Base-by-base conservation (phyloP, 169 alveolate genomes). In the Eimeria mitis region DNA sequence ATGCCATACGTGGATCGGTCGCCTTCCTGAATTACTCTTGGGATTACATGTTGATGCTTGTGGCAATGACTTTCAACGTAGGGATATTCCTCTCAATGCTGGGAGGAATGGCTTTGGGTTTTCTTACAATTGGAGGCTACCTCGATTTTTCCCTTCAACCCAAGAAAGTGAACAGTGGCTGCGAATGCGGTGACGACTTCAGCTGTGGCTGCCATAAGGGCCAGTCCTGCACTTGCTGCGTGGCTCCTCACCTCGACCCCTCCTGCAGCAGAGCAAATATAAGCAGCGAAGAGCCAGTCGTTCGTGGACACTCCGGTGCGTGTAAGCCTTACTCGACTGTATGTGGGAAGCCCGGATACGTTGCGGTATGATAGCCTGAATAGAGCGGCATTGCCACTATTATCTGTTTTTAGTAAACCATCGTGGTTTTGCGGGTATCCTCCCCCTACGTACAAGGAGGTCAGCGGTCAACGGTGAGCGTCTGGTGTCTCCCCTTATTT, bases 1-100 rank as follows among this genome's bases (percentile, higher is more conserved):
- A 95, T 54, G 52, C 88, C 34, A 61, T 65, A 40, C 97, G 97
- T 16, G 94, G 75, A n/a, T 40, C 52, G 1, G 90, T 79, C 40
- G 94, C 95, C 65, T 90, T 95, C 89, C 11, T 89, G 49, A 89
- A 59, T 52, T 81, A 84, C 76, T 23, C 97, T 47, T 87, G 95
- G 97, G 97, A 95, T 59, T 95, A 95, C 61, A 68, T 89, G 92
- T 68, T 95, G 89, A 95, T 95, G 97, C 91, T 95, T 70, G 88
- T 95, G 31, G 95, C 94, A 13, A 95, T 95, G 97, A 89, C 95
- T 23, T 95, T 95, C 92, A 95, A 95, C 83, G 95, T 95, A 14
- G 97, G 97, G 73, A 89, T 95, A 28, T 88, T 95, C 34, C 40
- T 95, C 25, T 75, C 94, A 37, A 59, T 95, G 79, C 56, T 84